Conservation (phyloP, 2,329 filamentous ascomycete species). For the Exserohilum rostratum region DNA sequence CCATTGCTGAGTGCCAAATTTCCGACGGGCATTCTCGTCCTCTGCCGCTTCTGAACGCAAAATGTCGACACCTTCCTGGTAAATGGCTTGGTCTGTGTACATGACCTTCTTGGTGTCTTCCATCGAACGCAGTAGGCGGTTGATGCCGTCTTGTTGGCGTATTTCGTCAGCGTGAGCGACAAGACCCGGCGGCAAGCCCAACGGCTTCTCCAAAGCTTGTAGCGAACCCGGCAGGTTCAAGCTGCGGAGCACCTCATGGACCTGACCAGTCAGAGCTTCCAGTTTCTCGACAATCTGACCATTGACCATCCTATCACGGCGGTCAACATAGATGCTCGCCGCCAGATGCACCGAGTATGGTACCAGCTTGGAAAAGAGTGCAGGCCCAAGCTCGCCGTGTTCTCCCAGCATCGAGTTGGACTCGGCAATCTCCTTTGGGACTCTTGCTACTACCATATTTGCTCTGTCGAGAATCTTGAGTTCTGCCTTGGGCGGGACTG, state of each 20-base stretch:
- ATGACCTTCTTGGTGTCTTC: constrained; percentile 92
- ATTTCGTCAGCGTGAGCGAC: constrained; percentile 93
- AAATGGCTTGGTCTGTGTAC: constrained; percentile 75
- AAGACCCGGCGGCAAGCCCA: constrained; percentile 84
- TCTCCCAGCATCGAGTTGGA: constrained; percentile 82
- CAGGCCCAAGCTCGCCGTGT: constrained; percentile 77
- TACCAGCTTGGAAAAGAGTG: constrained; percentile 88
- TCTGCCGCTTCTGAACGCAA: constrained; percentile 82
- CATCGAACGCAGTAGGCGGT: constrained; percentile 77
- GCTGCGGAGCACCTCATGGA: constrained; percentile 79
- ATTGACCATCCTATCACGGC: constrained; percentile 87
- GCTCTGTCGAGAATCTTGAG: constrained; percentile 84
- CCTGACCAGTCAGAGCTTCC: constrained; percentile 77
- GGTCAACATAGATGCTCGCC: constrained; percentile 92
- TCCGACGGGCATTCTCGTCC: constrained; percentile 74
- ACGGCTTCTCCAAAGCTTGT: constrained; percentile 91
- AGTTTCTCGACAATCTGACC: constrained; percentile 84
- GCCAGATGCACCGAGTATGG: constrained; percentile 96
- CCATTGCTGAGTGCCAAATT: constrained; percentile 90
- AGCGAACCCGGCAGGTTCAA: constrained; percentile 90
- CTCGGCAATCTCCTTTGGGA: constrained; percentile 81
- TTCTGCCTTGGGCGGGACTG: constrained; percentile 87
- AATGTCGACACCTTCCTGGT: constrained; percentile 81
- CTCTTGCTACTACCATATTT: constrained; percentile 80
- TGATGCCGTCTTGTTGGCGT: constrained; percentile 84